A percentile compares a stretch with the other conserved stretches of the same genome.
These are phyloP conservation scores for Smittium culicis DNA, from an alignment of 371 early-diverging fungal species.

Conservation along the genomic window DNA sequence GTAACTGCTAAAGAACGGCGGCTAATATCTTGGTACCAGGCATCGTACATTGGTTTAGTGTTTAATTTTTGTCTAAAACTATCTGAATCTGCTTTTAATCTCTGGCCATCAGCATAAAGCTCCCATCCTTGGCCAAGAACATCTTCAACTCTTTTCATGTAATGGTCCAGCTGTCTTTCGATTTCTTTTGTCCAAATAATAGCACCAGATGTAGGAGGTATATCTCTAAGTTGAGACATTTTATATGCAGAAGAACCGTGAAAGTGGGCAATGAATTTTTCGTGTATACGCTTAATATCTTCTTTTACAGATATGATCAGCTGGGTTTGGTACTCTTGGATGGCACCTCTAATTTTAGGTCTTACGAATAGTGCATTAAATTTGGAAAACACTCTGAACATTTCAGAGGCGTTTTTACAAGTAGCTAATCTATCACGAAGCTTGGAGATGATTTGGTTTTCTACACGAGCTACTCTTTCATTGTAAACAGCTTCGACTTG, in stretches of 20 bases:
- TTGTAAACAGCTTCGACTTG: conserved; percentile 83
- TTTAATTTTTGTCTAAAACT: conserved; percentile 89
- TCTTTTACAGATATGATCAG: conserved; percentile 94
- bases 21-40: conserved; percentile 80
- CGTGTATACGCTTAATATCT: conserved; percentile 85
- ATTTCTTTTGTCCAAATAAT: conserved; percentile 98
- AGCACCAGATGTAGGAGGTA: conserved; percentile 85
- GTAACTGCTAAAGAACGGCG: conserved; percentile 72
- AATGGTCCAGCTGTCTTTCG: conserved; percentile 85
- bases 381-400: conserved; percentile 97
- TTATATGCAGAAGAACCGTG: conserved; percentile 72
- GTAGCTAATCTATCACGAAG: conserved; percentile 87
- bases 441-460: conserved; percentile 90
- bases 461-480: conserved; percentile 86
- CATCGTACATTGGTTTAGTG: conserved; percentile 72
- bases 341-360: conserved; percentile 97
- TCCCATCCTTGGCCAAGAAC: conserved; percentile 97
- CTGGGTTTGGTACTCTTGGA: conserved; percentile 97
- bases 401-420: conserved; percentile 92
- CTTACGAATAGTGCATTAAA: conserved; percentile 97
- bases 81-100: conserved; percentile 73
- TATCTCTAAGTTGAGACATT: conserved; percentile 82
- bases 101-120: conserved; percentile 89
- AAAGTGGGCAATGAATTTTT: conserved; percentile 89
- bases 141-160: conserved; percentile 95